Base-by-base conservation (phyloP, 2,329 filamentous ascomycete species). In the Fusarium cicatricum region DNA sequence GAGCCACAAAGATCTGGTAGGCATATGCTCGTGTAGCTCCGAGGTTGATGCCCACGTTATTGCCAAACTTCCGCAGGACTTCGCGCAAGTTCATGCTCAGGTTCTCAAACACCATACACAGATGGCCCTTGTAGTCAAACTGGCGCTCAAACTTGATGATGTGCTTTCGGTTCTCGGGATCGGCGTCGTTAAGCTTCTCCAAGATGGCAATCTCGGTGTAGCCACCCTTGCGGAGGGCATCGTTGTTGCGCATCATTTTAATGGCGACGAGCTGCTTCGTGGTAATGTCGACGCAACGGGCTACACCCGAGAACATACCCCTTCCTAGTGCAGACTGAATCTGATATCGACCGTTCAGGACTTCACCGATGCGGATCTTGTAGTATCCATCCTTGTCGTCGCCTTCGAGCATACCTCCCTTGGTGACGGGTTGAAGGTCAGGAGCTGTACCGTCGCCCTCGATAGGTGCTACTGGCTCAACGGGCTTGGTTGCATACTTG, bases 161-260 rank as follows among this genome's bases (percentile, higher is more conserved):
- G 73, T 98, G 92, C 74, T 94, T 96, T 74, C 91, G 92, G 71
- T 94, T 90, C 21, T 96, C 91, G 0, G 90, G 88, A 71, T 99
- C 95, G 26, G 90, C 87, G 40, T 89, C 87, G 67, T 90, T 92
- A 50, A 99, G 85, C 70, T 94, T 93, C 71, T 95, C 86, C 40
- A 99, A 78, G 62, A 98, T 97, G 36, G 91, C 90, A 72, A 98
- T 96, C 74, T 99, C 95, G 54, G 95, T 97, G 74, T 92, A 88
- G 16, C 93, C 95, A 39, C 92, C 93, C 75, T 97, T 97, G 64
- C 88, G 85, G 74, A 97, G 89, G 11, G 91, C 90, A 70, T 97
- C 93, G 69, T 99, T 98, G 75, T 96, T 96, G 60, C 95, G 90
- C 75, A 98, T 96, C 68, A 99, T 95, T 78, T 99, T 99, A 82